Conservation (phyloP, 208 protist species). For the Trypanosoma scelopori region DNA sequence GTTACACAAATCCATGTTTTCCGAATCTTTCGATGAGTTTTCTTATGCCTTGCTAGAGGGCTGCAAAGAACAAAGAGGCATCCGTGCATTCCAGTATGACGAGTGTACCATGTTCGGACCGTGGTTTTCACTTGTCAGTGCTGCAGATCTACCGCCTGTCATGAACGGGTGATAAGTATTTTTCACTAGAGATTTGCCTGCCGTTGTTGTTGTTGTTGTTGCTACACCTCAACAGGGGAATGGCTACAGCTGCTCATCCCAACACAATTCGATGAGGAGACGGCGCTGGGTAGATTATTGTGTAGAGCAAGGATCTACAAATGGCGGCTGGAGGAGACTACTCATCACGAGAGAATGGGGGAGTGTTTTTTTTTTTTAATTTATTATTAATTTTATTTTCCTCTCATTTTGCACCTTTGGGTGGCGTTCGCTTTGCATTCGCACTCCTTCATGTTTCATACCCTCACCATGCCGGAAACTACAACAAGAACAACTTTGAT, state of each 20-base stretch:
- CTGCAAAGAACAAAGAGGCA: conserved; percentile 5
- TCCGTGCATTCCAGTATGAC: conserved; percentile 40
- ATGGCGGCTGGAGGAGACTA: too few relatives aligned
- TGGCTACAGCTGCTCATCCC: too few relatives aligned
- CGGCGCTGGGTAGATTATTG: too few relatives aligned
- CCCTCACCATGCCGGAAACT: too few relatives aligned
- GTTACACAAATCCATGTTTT: conserved; percentile 25
- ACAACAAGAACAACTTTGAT: background rate
- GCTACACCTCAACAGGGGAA: too few relatives aligned
- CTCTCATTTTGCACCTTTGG: background rate
- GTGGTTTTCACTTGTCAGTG: conserved; percentile 29
- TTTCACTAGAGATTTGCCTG: background rate
- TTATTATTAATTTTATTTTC: too few relatives aligned
- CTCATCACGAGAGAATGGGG: background rate
- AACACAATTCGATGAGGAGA: too few relatives aligned
- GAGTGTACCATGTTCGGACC: conserved; percentile 40
- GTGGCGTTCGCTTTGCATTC: too few relatives aligned
- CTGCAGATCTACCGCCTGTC: conserved; percentile 7
- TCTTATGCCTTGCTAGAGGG: conserved; percentile 25
- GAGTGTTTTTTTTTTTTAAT: too few relatives aligned
- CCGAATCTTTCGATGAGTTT: conserved; percentile 25
- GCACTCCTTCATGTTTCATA: too few relatives aligned
- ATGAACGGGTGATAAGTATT: background rate
- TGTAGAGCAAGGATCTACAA: too few relatives aligned
- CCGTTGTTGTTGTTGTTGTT: too few relatives aligned